Percentiles rank a stretch among this genome's conserved stretches.
These are phyloP conservation scores for Leishmania major DNA, from an alignment of 208 protist genomes.

Conservation along the genomic window DNA sequence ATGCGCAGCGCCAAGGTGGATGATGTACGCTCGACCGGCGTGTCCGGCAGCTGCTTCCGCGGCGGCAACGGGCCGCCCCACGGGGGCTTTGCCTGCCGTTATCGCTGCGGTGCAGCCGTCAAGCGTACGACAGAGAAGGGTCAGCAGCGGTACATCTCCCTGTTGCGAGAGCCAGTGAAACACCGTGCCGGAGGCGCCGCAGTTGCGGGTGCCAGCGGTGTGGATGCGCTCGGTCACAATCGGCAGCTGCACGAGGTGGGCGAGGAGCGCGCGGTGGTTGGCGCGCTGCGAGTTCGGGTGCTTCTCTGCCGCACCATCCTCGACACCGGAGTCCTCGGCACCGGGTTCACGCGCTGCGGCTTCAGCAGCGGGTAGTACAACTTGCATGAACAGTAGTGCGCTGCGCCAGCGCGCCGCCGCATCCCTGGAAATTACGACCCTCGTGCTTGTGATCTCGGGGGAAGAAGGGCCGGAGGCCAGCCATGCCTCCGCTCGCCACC, in stretches of 20 bases:
- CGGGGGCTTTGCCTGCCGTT: neutral
- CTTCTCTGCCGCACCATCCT: neutral
- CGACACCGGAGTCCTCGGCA: neutral
- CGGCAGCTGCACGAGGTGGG: constrained; percentile 3
- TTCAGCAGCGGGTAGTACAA: constrained; percentile 3
- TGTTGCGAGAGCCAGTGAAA: constrained; percentile 19
- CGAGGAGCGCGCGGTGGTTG: neutral
- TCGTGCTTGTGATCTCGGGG: neutral
- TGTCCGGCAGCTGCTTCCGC: neutral
- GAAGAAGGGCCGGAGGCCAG: neutral
- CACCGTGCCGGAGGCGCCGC: constrained; percentile 3
- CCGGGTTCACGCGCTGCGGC: neutral
- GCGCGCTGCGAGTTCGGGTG: neutral
- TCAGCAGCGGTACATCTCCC: constrained; percentile 15
- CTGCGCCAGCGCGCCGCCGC: constrained; percentile 19
- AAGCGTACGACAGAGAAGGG: constrained; percentile 2
- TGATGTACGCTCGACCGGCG: neutral
- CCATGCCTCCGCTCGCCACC: constrained; percentile 14
- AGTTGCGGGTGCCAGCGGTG: neutral
- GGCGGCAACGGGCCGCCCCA: neutral
- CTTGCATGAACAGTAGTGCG: constrained; percentile 8
- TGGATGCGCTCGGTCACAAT: neutral
- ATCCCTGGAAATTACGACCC: neutral
- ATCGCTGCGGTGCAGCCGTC: neutral
- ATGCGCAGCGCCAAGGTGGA: neutral